These are phyloP conservation scores for Actinidia chinensis DNA, from an alignment of 179 eudicot genomes.

Conservation along the genomic window DNA sequence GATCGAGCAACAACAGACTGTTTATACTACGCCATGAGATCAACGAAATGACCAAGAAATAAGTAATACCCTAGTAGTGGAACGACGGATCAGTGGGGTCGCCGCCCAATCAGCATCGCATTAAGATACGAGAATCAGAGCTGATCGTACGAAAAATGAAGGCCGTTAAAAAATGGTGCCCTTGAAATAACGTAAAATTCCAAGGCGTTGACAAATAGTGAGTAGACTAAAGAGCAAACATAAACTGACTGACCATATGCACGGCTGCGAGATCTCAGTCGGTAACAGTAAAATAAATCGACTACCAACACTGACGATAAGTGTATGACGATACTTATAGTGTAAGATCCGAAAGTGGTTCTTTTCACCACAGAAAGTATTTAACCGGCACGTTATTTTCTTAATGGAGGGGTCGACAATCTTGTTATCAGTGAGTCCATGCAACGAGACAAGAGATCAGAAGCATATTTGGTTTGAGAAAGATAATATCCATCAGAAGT, in stretches of 20 bases:
- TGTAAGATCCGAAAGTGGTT: neutral
- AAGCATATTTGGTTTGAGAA: too few species aligned
- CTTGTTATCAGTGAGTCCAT: neutral
- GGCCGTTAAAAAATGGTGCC: too few species aligned
- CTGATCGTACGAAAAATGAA: neutral
- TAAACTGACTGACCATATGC: too few species aligned
- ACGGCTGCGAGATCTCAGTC: too few species aligned
- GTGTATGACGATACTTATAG: too few species aligned
- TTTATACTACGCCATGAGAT: too few species aligned
- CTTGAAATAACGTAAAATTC: too few species aligned
- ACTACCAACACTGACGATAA: neutral
- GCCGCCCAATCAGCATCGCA: neutral
- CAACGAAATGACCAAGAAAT: neutral
- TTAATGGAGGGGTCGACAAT: neutral
- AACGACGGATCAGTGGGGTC: neutral
- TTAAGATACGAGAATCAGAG: neutral
- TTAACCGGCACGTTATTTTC: neutral
- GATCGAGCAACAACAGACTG: too few species aligned
- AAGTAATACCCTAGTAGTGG: neutral
- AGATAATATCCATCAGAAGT: too few species aligned
- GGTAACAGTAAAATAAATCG: neutral
- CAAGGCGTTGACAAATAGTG: too few species aligned
- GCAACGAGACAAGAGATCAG: neutral
- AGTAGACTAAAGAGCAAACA: too few species aligned
- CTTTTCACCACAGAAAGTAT: neutral